These are phyloP conservation scores for Geosiphon pyriformis DNA, from an alignment of 192 early-diverging fungal genomes.

Conservation along the genomic window DNA sequence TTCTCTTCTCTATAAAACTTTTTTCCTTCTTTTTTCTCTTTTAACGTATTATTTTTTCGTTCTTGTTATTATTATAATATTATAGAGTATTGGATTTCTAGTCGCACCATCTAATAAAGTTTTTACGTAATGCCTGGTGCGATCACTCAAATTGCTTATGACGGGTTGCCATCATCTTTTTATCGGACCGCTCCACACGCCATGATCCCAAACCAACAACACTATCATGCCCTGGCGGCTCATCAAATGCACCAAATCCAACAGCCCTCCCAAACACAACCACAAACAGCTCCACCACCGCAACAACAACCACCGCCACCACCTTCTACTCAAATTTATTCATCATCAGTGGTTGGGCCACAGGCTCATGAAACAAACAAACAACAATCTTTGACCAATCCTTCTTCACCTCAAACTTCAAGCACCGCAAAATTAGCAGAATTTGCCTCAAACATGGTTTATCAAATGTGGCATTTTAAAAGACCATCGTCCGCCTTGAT, in stretches of 20 bases:
- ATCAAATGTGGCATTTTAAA: constrained; percentile 3
- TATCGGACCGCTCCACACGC: too few relatives aligned
- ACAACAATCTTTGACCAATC: neutral
- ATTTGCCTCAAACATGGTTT: constrained; percentile 1
- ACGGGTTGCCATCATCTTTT: constrained; percentile 2
- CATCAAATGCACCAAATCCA: too few relatives aligned
- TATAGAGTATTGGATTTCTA: neutral
- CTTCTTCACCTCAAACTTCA: neutral
- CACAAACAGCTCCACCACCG: too few relatives aligned
- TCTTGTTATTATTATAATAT: neutral
- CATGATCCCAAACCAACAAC: neutral
- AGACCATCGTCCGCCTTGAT: neutral
- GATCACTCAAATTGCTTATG: neutral
- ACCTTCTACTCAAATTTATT: too few relatives aligned
- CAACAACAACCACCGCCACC: too few relatives aligned
- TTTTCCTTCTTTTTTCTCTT: constrained; percentile 6
- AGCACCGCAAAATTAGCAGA: neutral
- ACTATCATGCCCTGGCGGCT: neutral
- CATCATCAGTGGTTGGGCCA: too few relatives aligned
- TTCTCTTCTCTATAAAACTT: neutral
- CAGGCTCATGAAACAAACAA: neutral
- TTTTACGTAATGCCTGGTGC: constrained; percentile 5
- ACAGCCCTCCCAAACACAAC: too few relatives aligned
- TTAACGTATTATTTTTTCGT: neutral
- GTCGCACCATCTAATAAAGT: too few relatives aligned